Evolutionary conservation across 2,329 filamentous ascomycete genomes (phyloP).

Genomic region (Scedosporium dehoogii): DNA sequence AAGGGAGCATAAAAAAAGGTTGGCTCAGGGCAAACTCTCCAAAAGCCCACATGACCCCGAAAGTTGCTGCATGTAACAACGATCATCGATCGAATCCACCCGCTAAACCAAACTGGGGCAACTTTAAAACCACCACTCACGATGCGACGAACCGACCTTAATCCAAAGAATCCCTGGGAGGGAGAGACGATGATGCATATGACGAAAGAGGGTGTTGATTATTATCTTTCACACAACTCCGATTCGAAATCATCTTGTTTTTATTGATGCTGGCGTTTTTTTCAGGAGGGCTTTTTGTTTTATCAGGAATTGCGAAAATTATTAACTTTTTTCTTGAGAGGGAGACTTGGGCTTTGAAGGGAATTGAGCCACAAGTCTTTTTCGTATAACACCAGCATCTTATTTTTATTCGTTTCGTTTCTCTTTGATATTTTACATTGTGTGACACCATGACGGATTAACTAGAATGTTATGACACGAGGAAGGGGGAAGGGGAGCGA

Average conservation of each 20-base stretch:
- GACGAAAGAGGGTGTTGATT: not conserved
- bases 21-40: not conserved
- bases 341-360: not conserved
- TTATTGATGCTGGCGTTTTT: conserved; percentile 2
- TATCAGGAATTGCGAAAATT: not conserved
- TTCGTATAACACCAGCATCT: too few relatives aligned
- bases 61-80: not conserved
- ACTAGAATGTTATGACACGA: too few relatives aligned
- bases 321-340: not conserved
- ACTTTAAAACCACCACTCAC: not conserved
- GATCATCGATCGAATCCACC: not conserved
- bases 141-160: not conserved
- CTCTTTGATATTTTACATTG: too few relatives aligned
- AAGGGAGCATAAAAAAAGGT: not conserved
- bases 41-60: not conserved
- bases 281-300: conserved; percentile 1
- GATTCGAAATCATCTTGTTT: not conserved
- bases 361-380: too few relatives aligned
- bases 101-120: not conserved
- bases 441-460: too few relatives aligned
- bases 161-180: not conserved
- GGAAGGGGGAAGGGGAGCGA: too few relatives aligned
- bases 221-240: not conserved
- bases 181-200: not conserved
- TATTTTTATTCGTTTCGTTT: too few relatives aligned